Base-by-base conservation (phyloP, 495 filamentous ascomycete genomes). In the Margaritispora aquatica region DNA sequence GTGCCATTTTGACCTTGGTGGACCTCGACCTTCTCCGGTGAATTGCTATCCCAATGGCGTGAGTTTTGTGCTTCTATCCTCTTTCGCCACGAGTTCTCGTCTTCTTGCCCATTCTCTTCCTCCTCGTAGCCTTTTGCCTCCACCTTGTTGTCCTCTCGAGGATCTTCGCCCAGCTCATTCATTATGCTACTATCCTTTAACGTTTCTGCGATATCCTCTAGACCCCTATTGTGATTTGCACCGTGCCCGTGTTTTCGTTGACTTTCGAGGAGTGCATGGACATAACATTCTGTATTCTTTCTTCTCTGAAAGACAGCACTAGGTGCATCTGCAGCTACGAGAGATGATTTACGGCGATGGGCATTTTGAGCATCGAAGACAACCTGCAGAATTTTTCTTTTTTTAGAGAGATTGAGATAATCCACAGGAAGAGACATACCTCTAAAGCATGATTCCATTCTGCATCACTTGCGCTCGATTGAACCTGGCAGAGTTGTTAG, bases 301-400 rank as follows among this genome's bases (percentile, higher is more conserved):
- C 74, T 61, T 29, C 71, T 70, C n/a, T 77, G 70, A 54, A 66
- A 68, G 2, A 77, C 64, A n/a, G 46, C 24, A 15, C 34, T 63
- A 1, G 76, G 66, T 31, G 77, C 70, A 5, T 88, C 81, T 61
- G 74, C 74, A n/a, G 80, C 71, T 9, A 89, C 87, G 29, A 96
- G 77, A 41, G 92, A 96, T 58, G 90, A 90, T 74, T 92, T 92
- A 63, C 92, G 85, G 26, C 92, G 88, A 65, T 88, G 87, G n/a
- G 78, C 82, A 63, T 74, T 87, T 29, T 86, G 77, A 4, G 79
- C 69, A 63, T 86, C 84, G 71, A 96, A 90, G 51, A 87, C 77
- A 29, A 96, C 89, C 88, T 96, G 29, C 29, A 22, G 59, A 52
- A 3, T 5, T 13, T 21, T 19, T 21, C 21, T n/a, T n/a, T n/a